Base-by-base conservation (phyloP, 805 yeast genomes). In the Suhomyces faveliae region DNA sequence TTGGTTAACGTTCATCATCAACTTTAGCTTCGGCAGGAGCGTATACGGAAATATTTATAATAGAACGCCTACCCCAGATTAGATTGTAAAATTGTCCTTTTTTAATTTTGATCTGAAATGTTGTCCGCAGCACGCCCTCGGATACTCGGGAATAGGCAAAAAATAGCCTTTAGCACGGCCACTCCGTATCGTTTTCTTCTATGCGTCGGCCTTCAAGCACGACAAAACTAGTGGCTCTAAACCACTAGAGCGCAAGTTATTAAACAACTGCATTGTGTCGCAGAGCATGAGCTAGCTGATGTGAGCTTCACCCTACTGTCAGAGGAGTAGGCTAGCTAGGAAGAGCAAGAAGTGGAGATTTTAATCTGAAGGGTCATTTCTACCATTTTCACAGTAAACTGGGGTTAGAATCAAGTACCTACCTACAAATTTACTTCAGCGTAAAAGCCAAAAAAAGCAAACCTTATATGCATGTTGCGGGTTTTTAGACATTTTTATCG, bases 51-150 rank as follows among this genome's bases (percentile, higher is more conserved):
- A 19, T 42, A 42, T 42, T 42, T 42, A 42, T 42, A 30, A 29
- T 30, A 3, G 21, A n/a, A 27, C 10, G 15, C 10, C 44, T 41
- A 42, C 44, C 44, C 44, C 44, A 42, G 44, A 42, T 42, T 30
- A 5, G 20, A 20, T 13, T 30, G 37, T 40, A 40, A 23, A 25
- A 20, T 15, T 25, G 22, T n/a, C 38, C 13, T 35, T 27, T 42
- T 21, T 15, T 21, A 30, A 10, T 42, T 33, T 33, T 29, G 44
- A 42, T 42, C 44, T 29, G 30, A 30, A 29, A 8, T 29, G n/a
- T 12, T 25, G 43, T 19, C 20, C 33, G 35, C 29, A 11, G 23
- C 43, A 40, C 43, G 43, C 42, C 27, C 23, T 40, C 43, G 43
- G 43, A 12, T 17, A 21, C 33, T 35, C 43, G 43, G 43, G 22